Base-by-base conservation (phyloP, 768 basidiomycete genomes). In the Aureoboletus auriporus region DNA sequence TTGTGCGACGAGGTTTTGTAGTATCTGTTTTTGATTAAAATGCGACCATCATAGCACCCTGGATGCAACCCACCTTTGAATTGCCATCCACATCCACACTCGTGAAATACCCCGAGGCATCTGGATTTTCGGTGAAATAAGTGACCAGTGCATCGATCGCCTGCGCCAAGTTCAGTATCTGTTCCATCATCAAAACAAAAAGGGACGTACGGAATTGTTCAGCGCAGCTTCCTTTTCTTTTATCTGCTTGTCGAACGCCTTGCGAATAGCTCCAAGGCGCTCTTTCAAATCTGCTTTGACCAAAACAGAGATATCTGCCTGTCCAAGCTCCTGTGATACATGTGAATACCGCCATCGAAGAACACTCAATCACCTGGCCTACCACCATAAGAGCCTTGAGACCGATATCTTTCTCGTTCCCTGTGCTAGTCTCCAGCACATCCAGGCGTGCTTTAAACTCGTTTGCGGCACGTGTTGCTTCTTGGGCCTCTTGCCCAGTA, bases 401-500 rank as follows among this genome's bases (percentile, higher is more conserved):
- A 12, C 78, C 88, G n/a, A 79, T 67, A 58, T 98, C 96, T 70
- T 94, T 94, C 49, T 85, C 86, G 60, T 82, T 89, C 31, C 86
- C 89, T 17, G 68, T 65, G 47, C 84, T 69, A 20, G 63, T 60
- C 46, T 87, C 82, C 33, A 89, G 75, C 39, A 69, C 73, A 45
- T 81, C 79, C 36, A 97, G 76, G 51, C 77, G 77, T 4, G 75
- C 70, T 50, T 79, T 75, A 17, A 93, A 75, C 14, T 73, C 72
- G 44, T 79, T 74, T 5, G 89, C 92, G 42, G 76, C 63, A 14
- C 86, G 82, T 1, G 79, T 83, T 9, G 86, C 91, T 26, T 87
- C 86, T 30, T 86, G 79, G 0, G 96, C 96, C 65, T 98, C 93
- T 54, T 92, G 81, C 14, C 95, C 95, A 0, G 96, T 98, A 43